Conservation (phyloP, 2,329 filamentous ascomycete species). For the Thielaviopsis euricoi region DNA sequence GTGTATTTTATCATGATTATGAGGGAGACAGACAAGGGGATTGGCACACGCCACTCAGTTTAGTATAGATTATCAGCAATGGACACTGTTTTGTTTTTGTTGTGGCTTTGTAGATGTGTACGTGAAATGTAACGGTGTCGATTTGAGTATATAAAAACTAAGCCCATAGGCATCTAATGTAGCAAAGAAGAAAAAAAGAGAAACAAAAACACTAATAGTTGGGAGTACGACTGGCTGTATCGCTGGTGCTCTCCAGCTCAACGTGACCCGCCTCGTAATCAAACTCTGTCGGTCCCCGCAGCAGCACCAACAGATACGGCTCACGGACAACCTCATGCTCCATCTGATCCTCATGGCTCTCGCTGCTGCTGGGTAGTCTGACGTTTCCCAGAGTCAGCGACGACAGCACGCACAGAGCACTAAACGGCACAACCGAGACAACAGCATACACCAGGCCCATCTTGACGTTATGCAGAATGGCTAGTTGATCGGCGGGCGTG, state of each 20-base stretch:
- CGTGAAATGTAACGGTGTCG: no score
- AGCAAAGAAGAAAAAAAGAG: background rate
- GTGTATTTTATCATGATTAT: no score
- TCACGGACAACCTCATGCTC: background rate
- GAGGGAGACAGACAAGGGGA: background rate
- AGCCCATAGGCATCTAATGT: no score
- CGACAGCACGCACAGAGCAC: background rate
- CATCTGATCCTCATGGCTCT: constrained; percentile 3
- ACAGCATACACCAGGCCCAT: background rate
- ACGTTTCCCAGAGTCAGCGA: background rate
- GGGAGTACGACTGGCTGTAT: background rate
- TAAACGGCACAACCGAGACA: constrained; percentile 1
- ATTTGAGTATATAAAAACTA: no score
- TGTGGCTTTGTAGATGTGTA: no score
- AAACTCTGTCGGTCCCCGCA: background rate
- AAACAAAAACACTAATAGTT: background rate
- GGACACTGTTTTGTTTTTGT: no score
- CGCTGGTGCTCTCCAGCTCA: background rate
- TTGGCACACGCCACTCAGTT: background rate
- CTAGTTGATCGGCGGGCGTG: background rate
- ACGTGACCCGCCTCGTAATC: background rate
- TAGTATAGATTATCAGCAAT: background rate
- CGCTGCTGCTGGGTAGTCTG: background rate
- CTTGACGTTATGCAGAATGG: background rate
- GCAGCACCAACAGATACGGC: background rate